These are phyloP conservation scores for Quercus wislizeni DNA, from an alignment of 306 rosid genomes.

Conservation along the genomic window DNA sequence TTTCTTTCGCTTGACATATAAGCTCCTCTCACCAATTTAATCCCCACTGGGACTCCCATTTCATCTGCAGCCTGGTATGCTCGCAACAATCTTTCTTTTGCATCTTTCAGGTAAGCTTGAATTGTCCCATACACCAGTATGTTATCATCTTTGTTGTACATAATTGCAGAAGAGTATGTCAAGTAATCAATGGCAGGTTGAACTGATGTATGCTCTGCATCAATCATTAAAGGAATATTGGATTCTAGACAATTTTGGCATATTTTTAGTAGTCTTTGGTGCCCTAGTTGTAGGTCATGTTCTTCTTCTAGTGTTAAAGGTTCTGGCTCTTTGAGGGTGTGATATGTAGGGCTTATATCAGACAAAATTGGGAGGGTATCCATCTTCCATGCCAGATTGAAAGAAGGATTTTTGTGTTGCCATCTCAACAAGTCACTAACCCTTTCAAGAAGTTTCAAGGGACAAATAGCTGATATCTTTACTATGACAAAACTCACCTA, in stretches of 20 bases:
- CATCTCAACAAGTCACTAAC: conserved; percentile 82
- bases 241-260: conserved; percentile 52
- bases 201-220: conserved; percentile 77
- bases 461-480: conserved; percentile 87
- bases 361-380: conserved; percentile 70
- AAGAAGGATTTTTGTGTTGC: conserved; percentile 66
- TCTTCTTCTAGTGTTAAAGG: conserved; percentile 64
- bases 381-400: conserved; percentile 74
- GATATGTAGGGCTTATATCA: conserved; percentile 61
- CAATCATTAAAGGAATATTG: conserved; percentile 58
- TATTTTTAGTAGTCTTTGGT: conserved; percentile 48
- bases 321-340: conserved; percentile 56
- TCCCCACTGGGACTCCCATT: conserved; percentile 71
- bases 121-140: conserved; percentile 67
- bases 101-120: conserved; percentile 83
- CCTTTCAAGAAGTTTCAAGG: conserved; percentile 58
- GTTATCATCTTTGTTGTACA: conserved; percentile 45
- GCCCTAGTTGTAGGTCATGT: conserved; percentile 52
- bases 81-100: conserved; percentile 55
- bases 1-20: conserved; percentile 75
- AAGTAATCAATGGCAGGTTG: conserved; percentile 94
- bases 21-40: conserved; percentile 91
- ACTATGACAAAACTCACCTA: conserved; percentile 69
- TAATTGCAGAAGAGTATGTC: conserved; percentile 65
- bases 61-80: conserved; percentile 48